Conservation (phyloP, 2,329 filamentous ascomycete genomes). For the Tolypocladium guangdongense region DNA sequence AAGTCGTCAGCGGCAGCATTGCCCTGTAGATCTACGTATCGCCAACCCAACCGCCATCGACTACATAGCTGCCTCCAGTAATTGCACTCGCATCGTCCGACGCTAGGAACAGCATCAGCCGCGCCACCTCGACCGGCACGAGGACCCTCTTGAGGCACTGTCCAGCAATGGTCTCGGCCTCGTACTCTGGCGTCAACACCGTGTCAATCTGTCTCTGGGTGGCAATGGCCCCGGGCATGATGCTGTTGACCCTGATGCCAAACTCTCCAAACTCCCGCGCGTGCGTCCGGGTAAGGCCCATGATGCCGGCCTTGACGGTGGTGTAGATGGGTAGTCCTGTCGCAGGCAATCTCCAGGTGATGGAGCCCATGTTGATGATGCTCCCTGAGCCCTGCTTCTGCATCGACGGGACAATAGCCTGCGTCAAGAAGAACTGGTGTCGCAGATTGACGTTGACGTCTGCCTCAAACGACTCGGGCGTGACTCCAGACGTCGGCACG, state of each 20-base stretch:
- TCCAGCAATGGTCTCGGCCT: slow-evolving; percentile 24
- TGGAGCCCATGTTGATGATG: slow-evolving; percentile 44
- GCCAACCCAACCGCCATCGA: slow-evolving; percentile 21
- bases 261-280: slow-evolving; percentile 38
- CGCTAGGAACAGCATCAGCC: slow-evolving; percentile 32
- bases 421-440: slow-evolving; percentile 53
- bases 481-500: slow-evolving; percentile 22
- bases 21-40: not conserved
- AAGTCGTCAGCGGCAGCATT: not conserved
- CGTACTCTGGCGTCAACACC: slow-evolving; percentile 30
- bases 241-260: slow-evolving; percentile 36
- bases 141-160: slow-evolving; percentile 32
- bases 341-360: slow-evolving; percentile 32
- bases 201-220: slow-evolving; percentile 32
- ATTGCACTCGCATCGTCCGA: slow-evolving; percentile 35
- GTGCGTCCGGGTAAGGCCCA: slow-evolving; percentile 45
- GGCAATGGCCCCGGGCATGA: slow-evolving; percentile 37
- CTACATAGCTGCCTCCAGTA: slow-evolving; percentile 27
- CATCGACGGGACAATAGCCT: slow-evolving; percentile 59
- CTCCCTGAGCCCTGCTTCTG: slow-evolving; percentile 26
- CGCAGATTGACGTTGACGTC: slow-evolving; percentile 33
- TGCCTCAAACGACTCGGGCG: slow-evolving; percentile 28
- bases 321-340: slow-evolving; percentile 35
- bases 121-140: slow-evolving; percentile 32
- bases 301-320: slow-evolving; percentile 41